These are phyloP conservation scores for Chlamydomonas sp. DNA, from an alignment of 139 green algal genomes.

Conservation along the genomic window DNA sequence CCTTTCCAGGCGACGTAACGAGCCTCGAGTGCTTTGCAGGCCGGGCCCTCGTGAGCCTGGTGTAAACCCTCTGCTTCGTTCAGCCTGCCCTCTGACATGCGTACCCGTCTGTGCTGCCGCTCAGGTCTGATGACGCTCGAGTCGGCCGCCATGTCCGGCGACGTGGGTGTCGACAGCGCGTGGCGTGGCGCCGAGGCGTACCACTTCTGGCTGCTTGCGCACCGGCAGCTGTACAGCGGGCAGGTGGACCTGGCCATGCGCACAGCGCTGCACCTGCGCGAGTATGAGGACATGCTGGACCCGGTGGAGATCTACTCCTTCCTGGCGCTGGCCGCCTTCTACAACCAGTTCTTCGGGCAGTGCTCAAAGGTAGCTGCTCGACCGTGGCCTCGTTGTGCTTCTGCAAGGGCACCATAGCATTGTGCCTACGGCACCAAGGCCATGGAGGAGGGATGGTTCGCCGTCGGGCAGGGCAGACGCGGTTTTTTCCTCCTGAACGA, in stretches of 20 bases:
- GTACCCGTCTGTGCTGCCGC: too few species aligned
- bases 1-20: too few species aligned
- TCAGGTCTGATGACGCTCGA: conserved; percentile 83
- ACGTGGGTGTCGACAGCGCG: conserved; percentile 56
- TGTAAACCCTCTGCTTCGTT: too few species aligned
- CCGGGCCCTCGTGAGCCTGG: too few species aligned
- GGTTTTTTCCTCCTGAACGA: too few species aligned
- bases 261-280: conserved; percentile 72
- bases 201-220: conserved; percentile 87
- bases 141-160: conserved; percentile 33
- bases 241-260: conserved; percentile 73
- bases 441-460: too few species aligned
- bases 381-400: too few species aligned
- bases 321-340: conserved; percentile 78
- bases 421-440: too few species aligned
- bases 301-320: conserved; percentile 72
- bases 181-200: conserved; percentile 86
- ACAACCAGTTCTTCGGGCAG: conserved; percentile 77
- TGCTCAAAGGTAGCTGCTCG: conserved; percentile 61
- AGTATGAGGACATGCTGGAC: conserved; percentile 82
- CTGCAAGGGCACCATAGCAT: too few species aligned
- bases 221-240: conserved; percentile 57
- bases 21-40: too few species aligned
- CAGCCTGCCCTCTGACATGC: too few species aligned
- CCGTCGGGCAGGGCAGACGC: too few species aligned